Conservation (phyloP, 805 yeast genomes). For the Teunomyces funiuensis region DNA sequence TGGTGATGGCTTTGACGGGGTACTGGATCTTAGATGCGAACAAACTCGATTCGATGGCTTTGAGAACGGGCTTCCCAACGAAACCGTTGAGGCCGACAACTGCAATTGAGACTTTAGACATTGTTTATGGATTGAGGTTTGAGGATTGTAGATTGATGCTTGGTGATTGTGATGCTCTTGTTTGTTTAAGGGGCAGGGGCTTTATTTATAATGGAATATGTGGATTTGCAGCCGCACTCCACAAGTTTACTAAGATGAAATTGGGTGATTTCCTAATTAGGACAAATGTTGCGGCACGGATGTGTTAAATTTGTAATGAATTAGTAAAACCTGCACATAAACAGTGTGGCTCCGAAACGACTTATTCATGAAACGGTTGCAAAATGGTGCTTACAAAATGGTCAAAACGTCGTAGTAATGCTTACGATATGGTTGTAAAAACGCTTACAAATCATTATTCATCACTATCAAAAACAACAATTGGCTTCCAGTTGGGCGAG, state of each 20-base stretch:
- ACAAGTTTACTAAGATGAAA: not conserved
- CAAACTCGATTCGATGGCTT: constrained; percentile 42
- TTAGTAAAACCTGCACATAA: constrained; percentile 7
- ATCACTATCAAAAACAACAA: constrained; percentile 25
- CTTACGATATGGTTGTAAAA: too few relatives aligned
- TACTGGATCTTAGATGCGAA: constrained; percentile 42
- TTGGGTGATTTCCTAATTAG: not conserved
- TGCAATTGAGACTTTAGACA: constrained; percentile 40
- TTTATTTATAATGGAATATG: not conserved
- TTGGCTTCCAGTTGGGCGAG: constrained; percentile 35
- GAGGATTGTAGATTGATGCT: not conserved
- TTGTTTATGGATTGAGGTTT: constrained; percentile 4
- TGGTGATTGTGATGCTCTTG: not conserved
- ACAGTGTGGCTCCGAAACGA: not conserved
- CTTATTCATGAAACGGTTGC: too few relatives aligned
- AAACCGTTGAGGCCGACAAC: constrained; percentile 53
- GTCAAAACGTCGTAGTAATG: not conserved
- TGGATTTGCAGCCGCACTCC: not conserved
- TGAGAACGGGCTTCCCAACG: constrained; percentile 48
- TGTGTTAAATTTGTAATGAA: not conserved
- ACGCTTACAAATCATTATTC: too few relatives aligned
- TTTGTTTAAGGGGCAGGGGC: not conserved
- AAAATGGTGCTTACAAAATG: too few relatives aligned
- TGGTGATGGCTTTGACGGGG: constrained; percentile 54
- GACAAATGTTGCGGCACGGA: not conserved